Base-by-base conservation (phyloP, 495 filamentous ascomycete genomes). In the Lasiosphaeriaceae sp. region DNA sequence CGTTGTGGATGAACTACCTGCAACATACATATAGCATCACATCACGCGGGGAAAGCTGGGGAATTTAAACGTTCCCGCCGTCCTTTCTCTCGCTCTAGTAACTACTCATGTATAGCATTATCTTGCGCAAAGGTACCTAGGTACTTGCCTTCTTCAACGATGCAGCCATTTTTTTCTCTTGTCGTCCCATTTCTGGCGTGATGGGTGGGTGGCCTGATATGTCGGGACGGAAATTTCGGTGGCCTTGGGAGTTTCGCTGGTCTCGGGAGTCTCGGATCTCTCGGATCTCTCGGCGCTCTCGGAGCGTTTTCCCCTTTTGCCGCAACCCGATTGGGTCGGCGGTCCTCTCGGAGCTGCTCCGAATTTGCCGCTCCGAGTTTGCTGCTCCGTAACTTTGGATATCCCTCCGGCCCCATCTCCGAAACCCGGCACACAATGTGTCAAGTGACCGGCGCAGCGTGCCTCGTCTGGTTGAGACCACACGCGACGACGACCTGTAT, bases 201-300 rank as follows among this genome's bases (percentile, higher is more conserved):
- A n/a, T n/a, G n/a, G n/a, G n/a, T n/a, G n/a, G n/a, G 1, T 14
- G 34, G 14, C 8, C 14, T 37, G 14, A 14, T 37, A 14, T 37
- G 34, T 14, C 34, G 34, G 14, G 34, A 14, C 2, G 34, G 34
- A 37, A 37, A 14, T 37, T 37, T 37, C 34, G 34, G 34, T 14
- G 34, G 34, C 9, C 24, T 26, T 24, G 12, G 47, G 3, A 24
- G 7, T 14, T 37, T 14, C 31, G 49, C 24, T 11, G 11, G 17
- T 3, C 14, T 51, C 49, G 49, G 49, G 6, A 29, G 29, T 31
- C 17, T 51, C 49, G 49, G 49, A 11, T 23, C 17, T 51, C 49
- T 52, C 49, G 49, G 29, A 5, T 24, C 17, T 31, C 49, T 52
- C 49, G 49, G 49, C 12, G 49, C 11, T 2, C 49, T 52, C 49